Evolutionary conservation across 306 rosid species (phyloP).

Genomic region (Gastrolobium villosum): DNA sequence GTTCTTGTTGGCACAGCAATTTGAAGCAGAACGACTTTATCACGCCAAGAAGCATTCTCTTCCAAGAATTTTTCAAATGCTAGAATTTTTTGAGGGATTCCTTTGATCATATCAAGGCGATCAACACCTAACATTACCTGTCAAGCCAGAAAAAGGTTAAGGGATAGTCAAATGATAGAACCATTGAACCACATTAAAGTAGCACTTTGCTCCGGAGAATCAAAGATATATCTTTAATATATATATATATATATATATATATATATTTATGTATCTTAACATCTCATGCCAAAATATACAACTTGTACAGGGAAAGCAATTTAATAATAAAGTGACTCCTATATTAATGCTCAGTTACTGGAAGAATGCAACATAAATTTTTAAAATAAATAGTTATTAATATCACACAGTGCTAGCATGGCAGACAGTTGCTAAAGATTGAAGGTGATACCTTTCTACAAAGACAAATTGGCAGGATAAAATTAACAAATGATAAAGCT

Average conservation of each 20-base stretch:
- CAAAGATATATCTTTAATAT: too few species aligned
- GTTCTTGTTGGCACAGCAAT: slow-evolving; percentile 98
- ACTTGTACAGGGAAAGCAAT: slow-evolving; percentile 14
- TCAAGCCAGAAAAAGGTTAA: slow-evolving; percentile 45
- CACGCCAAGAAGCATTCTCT: slow-evolving; percentile 78
- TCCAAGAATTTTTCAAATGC: slow-evolving; percentile 94
- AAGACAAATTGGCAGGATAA: slow-evolving; percentile 18
- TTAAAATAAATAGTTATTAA: neutral
- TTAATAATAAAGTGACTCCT: slow-evolving; percentile 7
- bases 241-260: too few species aligned
- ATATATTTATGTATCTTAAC: neutral
- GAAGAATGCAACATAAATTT: slow-evolving; percentile 30
- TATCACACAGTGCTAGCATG: slow-evolving; percentile 10
- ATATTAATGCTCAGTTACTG: neutral
- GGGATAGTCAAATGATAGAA: slow-evolving; percentile 13
- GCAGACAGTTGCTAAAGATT: slow-evolving; percentile 27
- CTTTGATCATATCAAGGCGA: slow-evolving; percentile 96
- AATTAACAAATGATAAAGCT: slow-evolving; percentile 21
- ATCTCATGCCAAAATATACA: slow-evolving; percentile 9
- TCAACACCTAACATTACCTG: slow-evolving; percentile 97
- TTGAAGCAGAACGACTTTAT: slow-evolving; percentile 90
- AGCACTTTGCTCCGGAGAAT: neutral
- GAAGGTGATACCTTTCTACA: slow-evolving; percentile 12
- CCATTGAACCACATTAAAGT: slow-evolving; percentile 17
- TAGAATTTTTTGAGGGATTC: slow-evolving; percentile 93